Evolutionary conservation across 768 basidiomycete species (phyloP), one percentile per base, ranked within the genome.

Genomic region (Lanmaoa rubissima): DNA sequence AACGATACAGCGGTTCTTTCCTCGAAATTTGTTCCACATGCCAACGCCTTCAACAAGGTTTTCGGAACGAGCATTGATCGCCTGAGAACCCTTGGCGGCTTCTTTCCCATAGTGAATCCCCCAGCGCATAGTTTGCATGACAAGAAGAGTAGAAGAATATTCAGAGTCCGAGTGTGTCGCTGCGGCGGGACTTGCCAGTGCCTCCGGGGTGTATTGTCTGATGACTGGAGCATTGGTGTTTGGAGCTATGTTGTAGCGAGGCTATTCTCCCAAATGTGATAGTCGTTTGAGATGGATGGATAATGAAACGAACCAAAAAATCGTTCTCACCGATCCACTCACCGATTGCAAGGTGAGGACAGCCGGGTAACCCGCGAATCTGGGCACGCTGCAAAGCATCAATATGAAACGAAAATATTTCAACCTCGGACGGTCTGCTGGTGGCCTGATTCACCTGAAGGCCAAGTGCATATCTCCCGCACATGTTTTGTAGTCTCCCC

Each of bases 31-130:
- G 17, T 75, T 85, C 96, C 96, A 98, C 81, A 95, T 88, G 0
- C 90, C 89, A 5, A 83, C 80, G 21, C 87, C 82, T 46, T 86
- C 82, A 7, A 86, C 66, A 32, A 98, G 77, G 51, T 86, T 88
- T 72, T 98, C 96, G 2, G 85, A 78, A 19, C 94, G 84, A 0
- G 95, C 94, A 61, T 98, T 98, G 58, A 91, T 96, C 1, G 95
- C 97, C 63, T 82, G 91, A 41, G 94, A 73, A 0, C 78, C 76
- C 48, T 81, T 82, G 43, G 46, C 43, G 7, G 46, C 6, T 59
- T 87, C 83, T 60, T 94, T 90, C 39, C 75, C 72, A 52, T 81
- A 76, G 67, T 91, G 92, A 1, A 95, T 77, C 8, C 95, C 94
- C 94, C 94, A 98, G 56, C 80, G 86, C 92, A 92, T 93, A 0